These are phyloP conservation scores for Xenosphaeropsis pyriputrescens DNA, from an alignment of 2,329 filamentous ascomycete genomes.

Conservation along the genomic window DNA sequence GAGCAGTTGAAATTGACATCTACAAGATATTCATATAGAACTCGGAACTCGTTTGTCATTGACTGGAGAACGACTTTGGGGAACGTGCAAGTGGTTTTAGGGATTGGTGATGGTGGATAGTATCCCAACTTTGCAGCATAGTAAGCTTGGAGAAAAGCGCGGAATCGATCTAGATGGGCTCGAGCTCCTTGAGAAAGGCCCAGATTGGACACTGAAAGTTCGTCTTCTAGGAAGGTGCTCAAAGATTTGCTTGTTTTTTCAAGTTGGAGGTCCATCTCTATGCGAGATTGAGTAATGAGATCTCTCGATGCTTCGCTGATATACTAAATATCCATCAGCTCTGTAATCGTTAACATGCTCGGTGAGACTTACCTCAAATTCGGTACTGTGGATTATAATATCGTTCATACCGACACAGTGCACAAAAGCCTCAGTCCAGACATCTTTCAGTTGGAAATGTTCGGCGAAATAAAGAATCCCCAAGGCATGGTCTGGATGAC, in stretches of 20 bases:
- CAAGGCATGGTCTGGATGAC: conserved; percentile 52
- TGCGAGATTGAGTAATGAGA: conserved; percentile 45
- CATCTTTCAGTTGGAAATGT: conserved; percentile 40
- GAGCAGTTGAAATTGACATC: conserved; percentile 39
- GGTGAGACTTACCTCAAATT: conserved; percentile 39
- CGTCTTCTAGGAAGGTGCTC: conserved; percentile 54
- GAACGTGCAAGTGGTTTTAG: conserved; percentile 29
- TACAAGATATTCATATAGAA: conserved; percentile 56
- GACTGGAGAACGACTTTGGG: conserved; percentile 39
- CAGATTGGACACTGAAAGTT: conserved; percentile 51
- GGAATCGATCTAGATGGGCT: conserved; percentile 58
- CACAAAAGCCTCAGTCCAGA: conserved; percentile 60
- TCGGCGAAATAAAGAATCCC: conserved; percentile 56
- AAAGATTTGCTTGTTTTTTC: conserved; percentile 41
- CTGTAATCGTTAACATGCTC: neutral
- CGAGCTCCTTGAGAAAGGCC: conserved; percentile 45
- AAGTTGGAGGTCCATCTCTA: conserved; percentile 52
- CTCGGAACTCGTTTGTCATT: conserved; percentile 57
- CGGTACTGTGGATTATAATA: conserved; percentile 35
- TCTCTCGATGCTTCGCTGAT: conserved; percentile 40
- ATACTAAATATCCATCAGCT: conserved; percentile 20
- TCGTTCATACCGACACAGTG: conserved; percentile 71
- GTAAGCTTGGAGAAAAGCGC: conserved; percentile 50
- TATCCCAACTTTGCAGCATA: conserved; percentile 56
- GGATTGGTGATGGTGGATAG: conserved; percentile 45